phyloP scores from a whole-genome alignment of 139 green algal genomes.

The Chlamydomonas sphaeroides region DNA sequence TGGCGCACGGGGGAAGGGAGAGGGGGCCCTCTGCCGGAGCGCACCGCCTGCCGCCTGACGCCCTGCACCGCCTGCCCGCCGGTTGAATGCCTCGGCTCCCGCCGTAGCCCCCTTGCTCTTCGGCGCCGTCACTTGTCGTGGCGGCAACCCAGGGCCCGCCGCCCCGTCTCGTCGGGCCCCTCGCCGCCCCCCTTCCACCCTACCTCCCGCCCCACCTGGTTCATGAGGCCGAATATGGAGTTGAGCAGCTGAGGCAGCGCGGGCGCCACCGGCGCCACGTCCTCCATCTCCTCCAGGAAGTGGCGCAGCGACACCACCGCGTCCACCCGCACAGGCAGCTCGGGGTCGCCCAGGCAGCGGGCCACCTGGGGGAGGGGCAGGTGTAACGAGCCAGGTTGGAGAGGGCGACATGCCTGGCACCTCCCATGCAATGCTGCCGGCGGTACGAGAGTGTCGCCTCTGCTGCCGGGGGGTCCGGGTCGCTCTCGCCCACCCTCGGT shows the following conservation, averaged over 20 bases:
- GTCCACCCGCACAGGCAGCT: constrained; percentile 93
- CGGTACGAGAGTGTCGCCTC: no score
- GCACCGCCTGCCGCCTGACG: no score
- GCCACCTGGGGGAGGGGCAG: constrained; percentile 41
- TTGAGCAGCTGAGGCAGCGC: constrained; percentile 88
- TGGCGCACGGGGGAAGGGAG: no score
- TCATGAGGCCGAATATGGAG: constrained; percentile 91
- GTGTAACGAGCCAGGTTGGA: neutral
- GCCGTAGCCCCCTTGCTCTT: no score
- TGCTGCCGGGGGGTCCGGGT: no score
- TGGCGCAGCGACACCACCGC: constrained; percentile 82
- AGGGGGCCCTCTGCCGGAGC: no score
- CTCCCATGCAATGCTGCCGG: no score
- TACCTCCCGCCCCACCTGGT: constrained; percentile 67
- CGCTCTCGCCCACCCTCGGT: no score
- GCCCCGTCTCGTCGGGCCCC: neutral
- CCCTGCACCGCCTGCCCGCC: no score
- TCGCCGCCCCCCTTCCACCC: neutral
- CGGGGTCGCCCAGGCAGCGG: constrained; percentile 72
- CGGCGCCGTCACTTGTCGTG: no score
- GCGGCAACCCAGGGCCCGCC: no score
- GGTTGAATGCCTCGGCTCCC: no score
- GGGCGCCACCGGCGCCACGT: constrained; percentile 76
- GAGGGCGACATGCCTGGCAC: neutral
- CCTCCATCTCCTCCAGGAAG: constrained; percentile 88